Evolutionary conservation across 441 rosid genomes (phyloP).

Genomic region (Raphanus hybrid): DNA sequence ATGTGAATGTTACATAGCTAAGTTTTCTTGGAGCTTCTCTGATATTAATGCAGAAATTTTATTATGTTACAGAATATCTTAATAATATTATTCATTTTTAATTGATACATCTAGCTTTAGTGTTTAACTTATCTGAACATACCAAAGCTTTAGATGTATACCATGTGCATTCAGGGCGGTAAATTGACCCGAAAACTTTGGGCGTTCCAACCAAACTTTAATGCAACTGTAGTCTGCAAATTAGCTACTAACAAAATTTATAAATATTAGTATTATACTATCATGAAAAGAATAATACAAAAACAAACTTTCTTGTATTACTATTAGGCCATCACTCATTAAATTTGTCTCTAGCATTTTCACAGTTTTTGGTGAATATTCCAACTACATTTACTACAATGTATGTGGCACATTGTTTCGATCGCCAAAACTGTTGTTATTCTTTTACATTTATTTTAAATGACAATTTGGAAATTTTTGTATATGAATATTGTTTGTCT

Average conservation of each 20-base stretch:
- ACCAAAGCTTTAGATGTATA: conserved; percentile 1
- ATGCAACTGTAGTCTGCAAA: background rate
- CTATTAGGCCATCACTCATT: background rate
- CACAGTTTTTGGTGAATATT: background rate
- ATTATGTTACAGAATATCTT: background rate
- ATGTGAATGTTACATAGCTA: conserved; percentile 13
- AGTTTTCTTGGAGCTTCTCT: conserved; percentile 17
- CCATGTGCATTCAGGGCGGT: conserved; percentile 1
- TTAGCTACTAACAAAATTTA: background rate
- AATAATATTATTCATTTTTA: background rate
- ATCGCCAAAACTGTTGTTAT: background rate
- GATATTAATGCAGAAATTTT: conserved; percentile 32
- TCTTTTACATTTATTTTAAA: background rate
- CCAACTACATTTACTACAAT: background rate
- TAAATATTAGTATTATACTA: background rate
- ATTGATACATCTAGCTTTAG: background rate
- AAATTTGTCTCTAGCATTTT: background rate
- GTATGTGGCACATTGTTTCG: conserved; percentile 1
- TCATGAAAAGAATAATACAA: background rate
- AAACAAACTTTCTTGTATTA: background rate
- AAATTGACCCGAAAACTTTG: background rate
- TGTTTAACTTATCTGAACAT: conserved; percentile 7
- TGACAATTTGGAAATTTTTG: background rate
- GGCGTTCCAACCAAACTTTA: background rate
- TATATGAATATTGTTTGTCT: background rate